Evolutionary conservation across 2,329 filamentous ascomycete species (phyloP), one percentile per base, ranked within the genome.

Genomic region (Fusarium musae): DNA sequence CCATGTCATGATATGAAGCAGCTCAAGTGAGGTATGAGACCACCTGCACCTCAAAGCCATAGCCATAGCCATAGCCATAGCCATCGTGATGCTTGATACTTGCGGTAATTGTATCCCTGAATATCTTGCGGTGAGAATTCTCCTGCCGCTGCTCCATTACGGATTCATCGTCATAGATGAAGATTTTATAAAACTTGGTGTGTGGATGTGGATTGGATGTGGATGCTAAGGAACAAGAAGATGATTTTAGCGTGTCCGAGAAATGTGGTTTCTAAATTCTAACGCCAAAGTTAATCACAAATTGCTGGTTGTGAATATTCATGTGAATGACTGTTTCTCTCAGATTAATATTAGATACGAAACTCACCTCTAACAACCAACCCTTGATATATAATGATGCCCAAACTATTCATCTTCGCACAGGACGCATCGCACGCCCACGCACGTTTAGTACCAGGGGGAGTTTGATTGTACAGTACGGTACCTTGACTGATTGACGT

Each of bases 101-200:
- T 59, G 59, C 66, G 59, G 65, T 32, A 66, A 59, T 66, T 66
- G 70, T 52, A 36, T 46, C 30, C 34, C 59, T 66, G 64, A 44
- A 39, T 46, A 26, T 57, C 42, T 56, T 73, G 50, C 46, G 59
- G 56, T 73, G 50, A 70, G 53, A 59, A 28, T 61, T 28, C 46
- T 49, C 36, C 32, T 39, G 40, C 46, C 28, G 40, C 54, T 54
- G 40, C 59, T 54, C 34, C 23, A 59, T 40, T 59, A 49, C 49
- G 58, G 50, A 47, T 67, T 49, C 39, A 23, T 70, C 60, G 65
- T 73, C 70, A 70, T 70, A 42, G 70, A 53, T 40, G 23, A 66
- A 70, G 42, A 50, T 19, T 30, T 28, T 19, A 56, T n/a, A 43
- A 56, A 39, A 30, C 21, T 47, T 54, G 34, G 44, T 37, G 32